Evolutionary conservation across 2,329 filamentous ascomycete species (phyloP).

Genomic region (Ascocoryne sarcoides): DNA sequence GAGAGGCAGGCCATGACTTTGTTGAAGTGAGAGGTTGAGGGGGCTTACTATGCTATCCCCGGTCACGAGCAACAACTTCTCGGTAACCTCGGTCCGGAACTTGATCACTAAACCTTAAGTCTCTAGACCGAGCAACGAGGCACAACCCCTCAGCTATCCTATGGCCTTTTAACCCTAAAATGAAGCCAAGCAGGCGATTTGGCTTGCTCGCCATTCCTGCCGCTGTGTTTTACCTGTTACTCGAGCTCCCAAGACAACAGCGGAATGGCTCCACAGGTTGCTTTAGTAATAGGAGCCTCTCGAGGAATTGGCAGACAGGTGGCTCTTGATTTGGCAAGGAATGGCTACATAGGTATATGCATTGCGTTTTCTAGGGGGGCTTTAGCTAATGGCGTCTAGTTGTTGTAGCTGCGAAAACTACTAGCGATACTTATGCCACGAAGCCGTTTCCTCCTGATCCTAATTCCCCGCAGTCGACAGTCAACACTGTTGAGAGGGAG

Average conservation of each 20-base stretch:
- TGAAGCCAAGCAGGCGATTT: no score
- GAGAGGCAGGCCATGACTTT: no score
- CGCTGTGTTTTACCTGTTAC: no score
- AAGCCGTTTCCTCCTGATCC: constrained; percentile 64
- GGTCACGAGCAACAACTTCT: no score
- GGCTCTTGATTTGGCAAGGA: constrained; percentile 64
- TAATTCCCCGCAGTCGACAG: constrained; percentile 66
- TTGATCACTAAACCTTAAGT: no score
- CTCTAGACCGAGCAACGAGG: no score
- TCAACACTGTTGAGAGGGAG: constrained; percentile 70
- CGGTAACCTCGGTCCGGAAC: no score
- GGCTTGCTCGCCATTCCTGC: no score
- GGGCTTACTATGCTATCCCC: no score
- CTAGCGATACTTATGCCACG: constrained; percentile 49
- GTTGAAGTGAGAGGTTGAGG: no score
- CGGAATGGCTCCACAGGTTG: constrained; percentile 40
- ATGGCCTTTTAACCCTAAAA: no score
- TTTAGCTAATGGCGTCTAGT: constrained; percentile 13
- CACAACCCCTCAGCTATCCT: no score
- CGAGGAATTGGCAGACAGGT: constrained; percentile 70
- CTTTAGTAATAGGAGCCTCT: constrained; percentile 66
- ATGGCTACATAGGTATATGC: constrained; percentile 56
- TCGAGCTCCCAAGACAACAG: not conserved
- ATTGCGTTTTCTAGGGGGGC: not conserved
- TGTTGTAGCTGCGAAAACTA: constrained; percentile 68